Base-by-base conservation (phyloP, 805 yeast genomes). In the Kregervanrija pseudodelftensis region DNA sequence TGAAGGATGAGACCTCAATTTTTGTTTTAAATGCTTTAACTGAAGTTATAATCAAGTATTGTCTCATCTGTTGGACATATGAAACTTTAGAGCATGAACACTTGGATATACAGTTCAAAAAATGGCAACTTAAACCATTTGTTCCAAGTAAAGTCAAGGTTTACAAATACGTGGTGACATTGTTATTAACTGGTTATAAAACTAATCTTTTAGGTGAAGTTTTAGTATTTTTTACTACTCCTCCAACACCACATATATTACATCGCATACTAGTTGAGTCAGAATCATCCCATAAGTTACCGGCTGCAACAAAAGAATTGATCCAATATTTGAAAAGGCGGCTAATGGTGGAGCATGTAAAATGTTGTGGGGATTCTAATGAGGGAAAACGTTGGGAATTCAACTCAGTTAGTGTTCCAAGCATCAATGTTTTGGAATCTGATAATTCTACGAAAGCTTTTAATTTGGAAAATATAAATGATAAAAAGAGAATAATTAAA, bases 21-120 rank as follows among this genome's bases (percentile, higher is more conserved):
- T 57, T 51, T n/a, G 11, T 58, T 36, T 44, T 66, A 12, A 55
- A 62, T 38, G 50, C 65, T 1, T 40, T 74, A 15, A 39, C 72
- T 11, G 79, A 74, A 31, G 54, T 69, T 54, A 47, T 74, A 3
- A 52, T 74, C 13, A 65, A 63, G 40, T 75, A 72, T 49, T 70
- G 75, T 44, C 69, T 72, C 58, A 58, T 66, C 9, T 75, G 73
- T 47, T 74, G 76, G 76, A 54, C 55, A 16, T 70, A 58, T 45
- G 44, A 48, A 13, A 47, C 39, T 8, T 42, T 44, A 7, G 44
- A 57, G 8, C 55, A 59, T 17, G 32, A 52, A 1, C 46, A 47
- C 9, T 43, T 65, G 8, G 47, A 47, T 7, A 46, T 38, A 14
- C 53, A 50, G 36, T 68, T 68, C 42, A 39, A 49, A 11, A 49